Evolutionary conservation across 768 basidiomycete genomes (phyloP), one percentile per base, ranked within the genome.

Genomic region (Leccinum longicurvipes): DNA sequence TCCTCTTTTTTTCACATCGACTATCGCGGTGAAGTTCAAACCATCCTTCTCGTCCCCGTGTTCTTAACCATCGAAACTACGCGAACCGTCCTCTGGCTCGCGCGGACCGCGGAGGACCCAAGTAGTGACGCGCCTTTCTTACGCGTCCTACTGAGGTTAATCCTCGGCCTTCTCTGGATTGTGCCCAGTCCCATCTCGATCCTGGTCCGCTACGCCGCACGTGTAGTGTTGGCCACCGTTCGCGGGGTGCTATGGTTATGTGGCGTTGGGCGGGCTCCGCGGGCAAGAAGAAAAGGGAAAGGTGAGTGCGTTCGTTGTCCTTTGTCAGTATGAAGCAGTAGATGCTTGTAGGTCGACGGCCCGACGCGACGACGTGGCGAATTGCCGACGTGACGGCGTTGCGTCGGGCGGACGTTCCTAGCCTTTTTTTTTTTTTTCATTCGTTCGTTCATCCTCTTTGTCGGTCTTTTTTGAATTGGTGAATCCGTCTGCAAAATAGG

Each of bases 31-130:
- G 29, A 6, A n/a, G 17, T 27, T 27, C 54, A 41, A 19, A 42
- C 23, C 11, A 11, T 58, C 31, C 25, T 67, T 3, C 50, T 64
- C 2, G 0, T 67, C 1, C 56, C 59, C 0, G 9, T 55, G 0
- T 68, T 68, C 19, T 0, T 67, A 0, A 44, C 41, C 0, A 28
- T 70, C 15, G 67, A 68, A 3, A 23, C 7, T 0, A 25, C 53
- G 0, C 53, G 67, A 0, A 10, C 12, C 0, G 24, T 34, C 4
- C 47, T 65, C 21, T 60, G 61, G 56, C 14, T 32, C 0, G 36
- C 42, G 2, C 54, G 57, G 1, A 7, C 49, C 0, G 28, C 48
- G 1, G 17, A 59, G 11, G 53, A 60, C 0, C 52, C 49, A 0
- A 45, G 50, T 12, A 5, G 0, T 6, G 59, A 60, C 0, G 50